These are phyloP conservation scores for Aureobasidium sp. DNA, from an alignment of 2,329 filamentous ascomycete species.

Conservation along the genomic window DNA sequence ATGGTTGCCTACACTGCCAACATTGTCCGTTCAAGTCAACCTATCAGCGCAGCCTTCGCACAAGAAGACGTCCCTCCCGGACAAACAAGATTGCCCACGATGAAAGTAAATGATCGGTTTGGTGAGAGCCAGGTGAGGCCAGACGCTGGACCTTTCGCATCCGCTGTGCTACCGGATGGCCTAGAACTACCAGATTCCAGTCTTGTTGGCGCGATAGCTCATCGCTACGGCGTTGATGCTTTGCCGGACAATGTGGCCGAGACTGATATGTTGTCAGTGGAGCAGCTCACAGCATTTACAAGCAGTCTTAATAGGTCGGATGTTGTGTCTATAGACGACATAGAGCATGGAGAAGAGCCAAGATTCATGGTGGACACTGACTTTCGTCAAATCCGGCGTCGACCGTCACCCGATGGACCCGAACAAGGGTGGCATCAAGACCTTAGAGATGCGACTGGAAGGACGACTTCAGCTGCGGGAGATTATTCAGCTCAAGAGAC, in stretches of 20 bases:
- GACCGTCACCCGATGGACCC: neutral
- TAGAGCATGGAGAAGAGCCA: neutral
- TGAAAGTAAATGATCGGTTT: slow-evolving; percentile 27
- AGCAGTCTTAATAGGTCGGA: neutral
- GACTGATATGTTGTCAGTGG: neutral
- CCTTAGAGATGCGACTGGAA: slow-evolving; percentile 13
- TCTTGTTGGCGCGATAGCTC: neutral
- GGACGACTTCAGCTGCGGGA: neutral
- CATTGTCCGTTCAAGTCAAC: slow-evolving; percentile 35
- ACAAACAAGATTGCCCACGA: slow-evolving; percentile 18
- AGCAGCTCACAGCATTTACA: neutral
- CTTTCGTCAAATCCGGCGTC: neutral
- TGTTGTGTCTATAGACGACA: neutral
- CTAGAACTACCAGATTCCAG: neutral
- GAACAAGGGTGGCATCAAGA: slow-evolving; percentile 62
- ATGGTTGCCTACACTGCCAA: slow-evolving; percentile 22
- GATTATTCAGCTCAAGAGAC: neutral
- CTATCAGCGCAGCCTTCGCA: slow-evolving; percentile 37
- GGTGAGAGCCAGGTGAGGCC: slow-evolving; percentile 22
- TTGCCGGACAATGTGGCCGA: neutral
- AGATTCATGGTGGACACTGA: slow-evolving; percentile 6
- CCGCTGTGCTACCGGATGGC: slow-evolving; percentile 12
- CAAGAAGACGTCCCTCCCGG: slow-evolving; percentile 28
- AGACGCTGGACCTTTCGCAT: neutral
- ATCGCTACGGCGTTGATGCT: slow-evolving; percentile 30